Conservation (phyloP, 2,329 filamentous ascomycete genomes). For the Coniochaeta ligniaria region DNA sequence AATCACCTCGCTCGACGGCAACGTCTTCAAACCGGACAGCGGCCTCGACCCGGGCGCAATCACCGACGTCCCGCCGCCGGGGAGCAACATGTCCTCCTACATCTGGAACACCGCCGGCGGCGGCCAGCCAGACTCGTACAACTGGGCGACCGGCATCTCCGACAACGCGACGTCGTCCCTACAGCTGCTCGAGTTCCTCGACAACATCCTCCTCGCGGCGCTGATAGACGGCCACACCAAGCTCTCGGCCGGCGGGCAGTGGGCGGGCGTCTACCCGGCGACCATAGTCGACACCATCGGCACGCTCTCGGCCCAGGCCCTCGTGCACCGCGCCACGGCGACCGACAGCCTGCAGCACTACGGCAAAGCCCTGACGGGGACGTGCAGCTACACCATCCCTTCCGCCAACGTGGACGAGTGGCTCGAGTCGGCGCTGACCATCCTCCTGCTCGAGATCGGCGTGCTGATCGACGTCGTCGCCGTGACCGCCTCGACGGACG, state of each 20-base stretch:
- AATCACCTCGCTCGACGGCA: slow-evolving; percentile 18
- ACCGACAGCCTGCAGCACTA: slow-evolving; percentile 27
- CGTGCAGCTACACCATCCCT: slow-evolving; percentile 20
- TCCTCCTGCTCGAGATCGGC: slow-evolving; percentile 23
- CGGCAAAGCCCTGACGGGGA: slow-evolving; percentile 11
- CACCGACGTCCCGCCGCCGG: slow-evolving; percentile 17
- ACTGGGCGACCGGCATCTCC: slow-evolving; percentile 21
- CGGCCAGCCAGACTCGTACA: slow-evolving; percentile 22
- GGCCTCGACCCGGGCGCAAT: slow-evolving; percentile 16
- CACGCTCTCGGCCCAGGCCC: slow-evolving; percentile 23
- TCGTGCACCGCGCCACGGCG: slow-evolving; percentile 26
- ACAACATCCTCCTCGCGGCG: slow-evolving; percentile 23
- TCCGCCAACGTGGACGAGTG: slow-evolving; percentile 18
- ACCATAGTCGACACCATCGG: slow-evolving; percentile 24
- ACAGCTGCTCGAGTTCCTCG: slow-evolving; percentile 21
- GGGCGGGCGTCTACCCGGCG: slow-evolving; percentile 22
- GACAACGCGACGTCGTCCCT: slow-evolving; percentile 18
- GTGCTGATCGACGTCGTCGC: slow-evolving; percentile 20
- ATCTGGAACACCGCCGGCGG: slow-evolving; percentile 25
- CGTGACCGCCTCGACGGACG: slow-evolving; percentile 19
- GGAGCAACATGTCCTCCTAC: slow-evolving; percentile 16
- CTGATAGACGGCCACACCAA: slow-evolving; percentile 22
- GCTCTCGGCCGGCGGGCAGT: slow-evolving; percentile 18
- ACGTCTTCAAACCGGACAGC: slow-evolving; percentile 18
- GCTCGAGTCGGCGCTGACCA: slow-evolving; percentile 15